phyloP scores from a whole-genome alignment of 2,329 filamentous ascomycete species.

The Paecilomyces formosus region DNA sequence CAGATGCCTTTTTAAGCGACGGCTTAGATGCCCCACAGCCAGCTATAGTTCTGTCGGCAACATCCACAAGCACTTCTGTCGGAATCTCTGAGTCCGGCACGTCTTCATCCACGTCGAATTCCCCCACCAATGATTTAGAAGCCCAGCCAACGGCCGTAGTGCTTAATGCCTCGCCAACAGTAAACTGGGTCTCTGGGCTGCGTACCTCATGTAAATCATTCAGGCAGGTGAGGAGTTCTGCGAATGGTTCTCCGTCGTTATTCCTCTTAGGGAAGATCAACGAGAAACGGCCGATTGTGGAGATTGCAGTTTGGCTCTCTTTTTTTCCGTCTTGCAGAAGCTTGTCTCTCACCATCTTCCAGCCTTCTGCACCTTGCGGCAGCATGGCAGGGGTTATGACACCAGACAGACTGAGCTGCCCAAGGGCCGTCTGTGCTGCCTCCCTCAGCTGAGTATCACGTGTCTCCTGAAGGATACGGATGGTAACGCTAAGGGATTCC shows the following conservation, averaged over 20 bases:
- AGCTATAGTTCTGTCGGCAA: conserved; percentile 65
- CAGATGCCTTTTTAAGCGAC: conserved; percentile 80
- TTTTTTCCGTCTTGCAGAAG: conserved; percentile 65
- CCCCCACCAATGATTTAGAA: conserved; percentile 67
- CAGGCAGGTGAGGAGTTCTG: conserved; percentile 57
- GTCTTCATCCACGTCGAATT: conserved; percentile 63
- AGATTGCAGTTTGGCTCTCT: conserved; percentile 73
- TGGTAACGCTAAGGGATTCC: conserved; percentile 36
- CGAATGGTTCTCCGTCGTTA: conserved; percentile 23
- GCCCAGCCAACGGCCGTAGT: conserved; percentile 74
- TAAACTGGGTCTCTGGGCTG: conserved; percentile 81
- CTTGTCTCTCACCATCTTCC: conserved; percentile 50
- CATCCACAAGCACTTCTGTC: conserved; percentile 39
- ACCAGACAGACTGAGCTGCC: conserved; percentile 55
- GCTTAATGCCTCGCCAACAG: conserved; percentile 80
- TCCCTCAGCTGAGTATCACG: conserved; percentile 52
- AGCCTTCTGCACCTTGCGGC: conserved; percentile 14
- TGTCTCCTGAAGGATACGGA: conserved; percentile 47
- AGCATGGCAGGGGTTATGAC: conserved; percentile 36
- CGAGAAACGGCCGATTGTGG: conserved; percentile 70
- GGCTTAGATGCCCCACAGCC: conserved; percentile 83
- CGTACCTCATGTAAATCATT: conserved; percentile 76
- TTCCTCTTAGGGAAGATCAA: conserved; percentile 40
- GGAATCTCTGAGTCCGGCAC: conserved; percentile 32
- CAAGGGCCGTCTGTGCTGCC: conserved; percentile 50